These are phyloP conservation scores for Agaricus sinodeliciosus DNA, from an alignment of 768 basidiomycete genomes.

Conservation along the genomic window DNA sequence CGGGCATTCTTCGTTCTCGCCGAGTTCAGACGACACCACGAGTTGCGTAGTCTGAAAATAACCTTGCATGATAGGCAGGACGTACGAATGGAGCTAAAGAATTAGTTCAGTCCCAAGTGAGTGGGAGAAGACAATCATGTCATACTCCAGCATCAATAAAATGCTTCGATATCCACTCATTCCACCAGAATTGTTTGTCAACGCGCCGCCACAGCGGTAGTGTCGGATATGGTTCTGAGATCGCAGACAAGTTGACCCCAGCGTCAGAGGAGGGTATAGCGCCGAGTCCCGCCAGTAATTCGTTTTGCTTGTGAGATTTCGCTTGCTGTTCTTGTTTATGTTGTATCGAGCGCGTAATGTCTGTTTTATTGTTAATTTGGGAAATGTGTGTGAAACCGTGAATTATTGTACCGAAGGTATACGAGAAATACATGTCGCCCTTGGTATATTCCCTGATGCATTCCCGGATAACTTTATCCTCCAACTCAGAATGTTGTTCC, in stretches of 20 bases:
- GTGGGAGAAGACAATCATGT: conserved; percentile 5
- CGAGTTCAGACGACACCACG: conserved; percentile 45
- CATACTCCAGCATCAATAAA: conserved; percentile 84
- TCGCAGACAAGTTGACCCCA: conserved; percentile 37
- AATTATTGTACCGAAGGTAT: conserved; percentile 64
- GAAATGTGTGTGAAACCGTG: not conserved
- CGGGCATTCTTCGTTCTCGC: conserved; percentile 33
- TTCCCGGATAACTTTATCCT: conserved; percentile 77
- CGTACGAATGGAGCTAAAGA: conserved; percentile 68
- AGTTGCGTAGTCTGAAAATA: conserved; percentile 77
- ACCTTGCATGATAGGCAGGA: conserved; percentile 91
- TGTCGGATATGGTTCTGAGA: conserved; percentile 67
- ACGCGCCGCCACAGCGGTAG: conserved; percentile 90
- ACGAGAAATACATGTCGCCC: conserved; percentile 88
- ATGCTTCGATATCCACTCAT: conserved; percentile 78
- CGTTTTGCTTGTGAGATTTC: conserved; percentile 51
- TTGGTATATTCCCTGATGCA: conserved; percentile 70
- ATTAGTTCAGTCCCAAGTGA: conserved; percentile 2
- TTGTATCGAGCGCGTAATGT: conserved; percentile 78
- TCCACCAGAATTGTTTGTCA: conserved; percentile 95
- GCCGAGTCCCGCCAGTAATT: conserved; percentile 55
- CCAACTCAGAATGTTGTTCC: conserved; percentile 69
- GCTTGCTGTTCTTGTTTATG: conserved; percentile 65
- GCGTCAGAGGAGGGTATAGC: conserved; percentile 33
- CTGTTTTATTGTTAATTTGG: conserved; percentile 27